Percentiles rank a stretch among this genome's conserved stretches.
Evolutionary conservation across 2,329 filamentous ascomycete species (phyloP).

Genomic region (Penicillium sp.): DNA sequence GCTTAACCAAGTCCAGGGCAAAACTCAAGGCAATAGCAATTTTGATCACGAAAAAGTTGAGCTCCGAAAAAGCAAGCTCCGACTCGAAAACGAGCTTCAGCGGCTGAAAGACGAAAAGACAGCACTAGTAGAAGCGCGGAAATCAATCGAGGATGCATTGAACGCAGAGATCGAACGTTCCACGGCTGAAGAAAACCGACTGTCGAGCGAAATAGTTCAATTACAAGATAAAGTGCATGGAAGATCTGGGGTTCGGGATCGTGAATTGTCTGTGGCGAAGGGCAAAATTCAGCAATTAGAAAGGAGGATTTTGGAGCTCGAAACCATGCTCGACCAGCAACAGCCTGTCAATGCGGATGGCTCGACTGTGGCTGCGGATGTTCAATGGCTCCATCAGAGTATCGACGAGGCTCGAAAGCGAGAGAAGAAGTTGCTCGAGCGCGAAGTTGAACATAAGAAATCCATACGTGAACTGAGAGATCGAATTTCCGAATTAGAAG

Average conservation of each 20-base stretch:
- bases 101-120: conserved; percentile 63
- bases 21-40: conserved; percentile 55
- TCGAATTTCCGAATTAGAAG: conserved; percentile 63
- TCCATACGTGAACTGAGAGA: conserved; percentile 60
- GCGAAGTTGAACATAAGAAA: conserved; percentile 62
- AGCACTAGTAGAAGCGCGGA: conserved; percentile 53
- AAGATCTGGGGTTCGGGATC: conserved; percentile 40
- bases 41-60: conserved; percentile 67
- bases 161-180: conserved; percentile 65
- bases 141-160: conserved; percentile 59
- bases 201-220: conserved; percentile 46
- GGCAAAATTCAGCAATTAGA: conserved; percentile 65
- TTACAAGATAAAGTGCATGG: conserved; percentile 50
- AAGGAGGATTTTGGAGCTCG: conserved; percentile 48
- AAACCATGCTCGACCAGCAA: conserved; percentile 53
- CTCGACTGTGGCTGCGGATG: conserved; percentile 41
- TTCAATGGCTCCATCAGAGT: conserved; percentile 60
- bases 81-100: conserved; percentile 64
- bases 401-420: conserved; percentile 62
- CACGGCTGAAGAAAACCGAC: conserved; percentile 61
- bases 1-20: conserved; percentile 53
- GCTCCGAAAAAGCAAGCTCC: conserved; percentile 62
- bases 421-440: conserved; percentile 61
- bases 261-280: conserved; percentile 51
- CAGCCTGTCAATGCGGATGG: conserved; percentile 37